phyloP scores from a whole-genome alignment of 108 stramenopile species.

The Cyclotella cryptica region DNA sequence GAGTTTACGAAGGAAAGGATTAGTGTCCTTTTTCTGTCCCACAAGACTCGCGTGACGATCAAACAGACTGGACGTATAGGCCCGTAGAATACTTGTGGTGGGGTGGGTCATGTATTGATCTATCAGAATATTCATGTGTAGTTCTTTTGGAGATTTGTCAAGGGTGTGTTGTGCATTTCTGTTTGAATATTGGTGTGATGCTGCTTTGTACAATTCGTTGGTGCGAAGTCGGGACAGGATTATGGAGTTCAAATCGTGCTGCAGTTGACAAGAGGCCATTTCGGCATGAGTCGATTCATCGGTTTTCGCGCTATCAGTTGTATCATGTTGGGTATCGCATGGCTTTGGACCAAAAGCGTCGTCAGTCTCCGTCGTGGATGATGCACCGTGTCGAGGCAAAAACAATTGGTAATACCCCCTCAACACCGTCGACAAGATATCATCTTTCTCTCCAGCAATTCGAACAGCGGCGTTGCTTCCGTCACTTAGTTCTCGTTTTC shows the following conservation, averaged over 20 bases:
- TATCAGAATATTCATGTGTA: constrained; percentile 13
- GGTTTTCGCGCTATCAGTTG: neutral
- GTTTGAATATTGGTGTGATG: neutral
- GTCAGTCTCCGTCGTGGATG: neutral
- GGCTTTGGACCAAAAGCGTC: neutral
- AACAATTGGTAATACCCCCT: constrained; percentile 44
- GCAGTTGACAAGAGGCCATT: constrained; percentile 32
- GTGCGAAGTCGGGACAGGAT: constrained; percentile 27
- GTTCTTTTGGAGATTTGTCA: neutral
- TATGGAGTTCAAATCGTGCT: constrained; percentile 33
- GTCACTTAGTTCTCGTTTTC: constrained; percentile 3
- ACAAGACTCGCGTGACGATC: constrained; percentile 29
- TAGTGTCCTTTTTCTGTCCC: neutral
- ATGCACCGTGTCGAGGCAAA: neutral
- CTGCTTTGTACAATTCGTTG: constrained; percentile 30
- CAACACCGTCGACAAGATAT: constrained; percentile 23
- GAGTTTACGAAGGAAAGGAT: constrained; percentile 29
- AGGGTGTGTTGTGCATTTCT: neutral
- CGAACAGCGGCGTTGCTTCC: neutral
- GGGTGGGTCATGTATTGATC: constrained; percentile 49
- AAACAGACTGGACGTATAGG: constrained; percentile 41
- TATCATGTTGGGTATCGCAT: neutral
- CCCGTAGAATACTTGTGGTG: constrained; percentile 29
- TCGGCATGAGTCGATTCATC: neutral
- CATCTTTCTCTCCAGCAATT: neutral